Conservation (phyloP, 2,329 filamentous ascomycete genomes). For the Calonectria pauciramosa region DNA sequence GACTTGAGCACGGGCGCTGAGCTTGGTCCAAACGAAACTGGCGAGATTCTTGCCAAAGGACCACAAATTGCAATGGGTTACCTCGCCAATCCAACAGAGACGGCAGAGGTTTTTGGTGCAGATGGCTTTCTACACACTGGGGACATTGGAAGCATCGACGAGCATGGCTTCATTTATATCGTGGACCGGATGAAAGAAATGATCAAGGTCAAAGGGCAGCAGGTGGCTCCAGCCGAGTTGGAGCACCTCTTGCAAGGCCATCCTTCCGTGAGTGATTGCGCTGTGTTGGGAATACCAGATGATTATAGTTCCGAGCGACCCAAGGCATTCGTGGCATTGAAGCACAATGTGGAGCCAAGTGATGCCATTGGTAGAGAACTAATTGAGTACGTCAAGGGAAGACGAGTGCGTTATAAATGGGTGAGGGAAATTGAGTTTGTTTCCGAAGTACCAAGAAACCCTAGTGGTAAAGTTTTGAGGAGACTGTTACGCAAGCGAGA, state of each 20-base stretch:
- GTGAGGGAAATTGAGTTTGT: conserved; percentile 77
- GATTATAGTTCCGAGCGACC: conserved; percentile 59
- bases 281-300: conserved; percentile 65
- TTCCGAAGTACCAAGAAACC: conserved; percentile 76
- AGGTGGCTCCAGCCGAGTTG: conserved; percentile 82
- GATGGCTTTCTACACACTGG: conserved; percentile 82
- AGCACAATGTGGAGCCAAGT: neutral
- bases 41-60: conserved; percentile 82
- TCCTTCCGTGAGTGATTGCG: conserved; percentile 75
- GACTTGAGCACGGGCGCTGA: conserved; percentile 69
- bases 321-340: conserved; percentile 62
- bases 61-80: conserved; percentile 84
- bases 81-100: conserved; percentile 83
- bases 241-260: conserved; percentile 80
- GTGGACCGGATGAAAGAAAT: conserved; percentile 79
- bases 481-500: conserved; percentile 48
- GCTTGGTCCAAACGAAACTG: conserved; percentile 73
- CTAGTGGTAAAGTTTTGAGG: conserved; percentile 60
- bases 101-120: conserved; percentile 78
- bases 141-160: conserved; percentile 80
- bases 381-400: conserved; percentile 51
- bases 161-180: conserved; percentile 68
- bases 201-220: conserved; percentile 75
- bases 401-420: conserved; percentile 72
- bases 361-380: neutral